phyloP scores from a whole-genome alignment of 1,139 yeast species.

The Hyphopichia buzzinii region DNA sequence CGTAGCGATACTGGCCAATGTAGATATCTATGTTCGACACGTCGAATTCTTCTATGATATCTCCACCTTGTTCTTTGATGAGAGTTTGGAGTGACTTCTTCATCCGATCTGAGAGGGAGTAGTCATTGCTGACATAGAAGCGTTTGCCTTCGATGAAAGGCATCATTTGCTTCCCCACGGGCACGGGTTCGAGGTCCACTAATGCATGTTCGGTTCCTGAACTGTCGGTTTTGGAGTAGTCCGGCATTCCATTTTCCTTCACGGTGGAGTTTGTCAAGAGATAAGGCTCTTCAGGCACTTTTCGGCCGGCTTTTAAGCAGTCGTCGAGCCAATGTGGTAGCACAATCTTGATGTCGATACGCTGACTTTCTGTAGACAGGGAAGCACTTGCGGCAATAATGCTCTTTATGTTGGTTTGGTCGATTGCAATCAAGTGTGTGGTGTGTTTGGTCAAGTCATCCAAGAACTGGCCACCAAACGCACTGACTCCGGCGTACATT shows the following conservation, averaged over 20 bases:
- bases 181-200: background rate
- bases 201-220: background rate
- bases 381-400: conserved; percentile 41
- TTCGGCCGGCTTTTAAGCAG: conserved; percentile 54
- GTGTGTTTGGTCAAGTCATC: conserved; percentile 67
- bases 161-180: background rate
- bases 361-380: conserved; percentile 15
- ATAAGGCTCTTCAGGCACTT: conserved; percentile 55
- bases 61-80: conserved; percentile 34
- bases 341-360: conserved; percentile 56
- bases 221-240: background rate
- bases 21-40: conserved; percentile 49
- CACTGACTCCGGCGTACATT: conserved; percentile 62
- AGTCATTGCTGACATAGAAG: conserved; percentile 33
- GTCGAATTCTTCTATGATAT: conserved; percentile 17
- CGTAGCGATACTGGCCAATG: conserved; percentile 63
- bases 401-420: conserved; percentile 50
- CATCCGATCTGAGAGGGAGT: conserved; percentile 30
- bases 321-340: conserved; percentile 77
- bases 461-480: conserved; percentile 72
- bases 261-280: conserved; percentile 32
- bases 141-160: conserved; percentile 22
- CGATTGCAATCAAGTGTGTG: conserved; percentile 71
- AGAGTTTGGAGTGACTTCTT: conserved; percentile 23
- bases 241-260: conserved; percentile 1